phyloP scores from a whole-genome alignment of 192 early-diverging fungal species.

The Diversispora eburnea region DNA sequence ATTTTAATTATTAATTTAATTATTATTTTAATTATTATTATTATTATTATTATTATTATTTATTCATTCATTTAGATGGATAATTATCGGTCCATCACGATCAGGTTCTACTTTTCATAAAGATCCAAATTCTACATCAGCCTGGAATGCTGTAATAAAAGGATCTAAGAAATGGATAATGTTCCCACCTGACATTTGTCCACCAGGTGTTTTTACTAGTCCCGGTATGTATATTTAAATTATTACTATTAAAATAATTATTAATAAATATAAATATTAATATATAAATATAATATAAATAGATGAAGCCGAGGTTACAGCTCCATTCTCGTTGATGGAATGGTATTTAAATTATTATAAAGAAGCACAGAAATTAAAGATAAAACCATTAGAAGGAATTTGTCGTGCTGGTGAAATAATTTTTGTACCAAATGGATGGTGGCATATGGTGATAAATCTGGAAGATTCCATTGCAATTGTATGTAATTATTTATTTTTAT shows the following conservation, averaged over 20 bases:
- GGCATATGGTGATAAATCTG: conserved; percentile 72
- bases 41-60: background rate
- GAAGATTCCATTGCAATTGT: conserved; percentile 60
- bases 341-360: conserved; percentile 65
- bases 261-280: background rate
- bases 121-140: conserved; percentile 70
- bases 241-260: background rate
- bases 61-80: conserved; percentile 42
- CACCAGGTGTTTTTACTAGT: conserved; percentile 66
- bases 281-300: background rate
- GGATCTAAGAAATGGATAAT: conserved; percentile 72
- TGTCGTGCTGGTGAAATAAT: conserved; percentile 66
- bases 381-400: conserved; percentile 54
- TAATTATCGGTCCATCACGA: conserved; percentile 65
- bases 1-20: no score
- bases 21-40: background rate
- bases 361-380: conserved; percentile 41
- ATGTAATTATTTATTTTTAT: background rate
- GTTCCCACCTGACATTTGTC: conserved; percentile 61
- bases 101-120: conserved; percentile 68
- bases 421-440: conserved; percentile 72
- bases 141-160: conserved; percentile 70
- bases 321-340: conserved; percentile 64
- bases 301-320: conserved; percentile 69
- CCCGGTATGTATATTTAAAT: conserved; percentile 31